Evolutionary conservation across 2,329 filamentous ascomycete species (phyloP).

Genomic region (Microdochium nivale): DNA sequence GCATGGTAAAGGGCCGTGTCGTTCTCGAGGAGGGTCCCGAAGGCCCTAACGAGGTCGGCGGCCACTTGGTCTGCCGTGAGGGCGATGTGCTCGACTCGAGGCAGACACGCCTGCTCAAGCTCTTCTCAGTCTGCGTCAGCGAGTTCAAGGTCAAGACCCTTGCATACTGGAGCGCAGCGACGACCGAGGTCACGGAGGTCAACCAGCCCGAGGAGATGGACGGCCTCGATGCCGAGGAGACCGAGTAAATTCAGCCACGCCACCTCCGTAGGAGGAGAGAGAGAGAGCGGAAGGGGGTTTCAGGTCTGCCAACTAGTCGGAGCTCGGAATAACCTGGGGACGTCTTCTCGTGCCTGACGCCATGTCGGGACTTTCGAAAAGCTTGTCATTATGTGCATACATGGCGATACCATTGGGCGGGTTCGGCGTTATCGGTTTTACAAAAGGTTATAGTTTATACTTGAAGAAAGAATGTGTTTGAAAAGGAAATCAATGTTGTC

Average conservation of each 20-base stretch:
- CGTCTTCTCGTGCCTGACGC: not conserved
- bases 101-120: conserved; percentile 88
- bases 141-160: conserved; percentile 80
- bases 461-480: not conserved
- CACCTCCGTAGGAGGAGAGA: not conserved
- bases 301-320: not conserved
- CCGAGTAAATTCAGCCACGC: conserved; percentile 5
- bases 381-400: conserved; percentile 1
- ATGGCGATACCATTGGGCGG: not conserved
- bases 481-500: not conserved
- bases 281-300: not conserved
- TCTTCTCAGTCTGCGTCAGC: conserved; percentile 83
- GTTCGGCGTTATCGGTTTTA: conserved; percentile 1
- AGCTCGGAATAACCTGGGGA: not conserved
- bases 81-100: conserved; percentile 81
- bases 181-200: conserved; percentile 50
- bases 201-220: conserved; percentile 16
- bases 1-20: conserved; percentile 81
- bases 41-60: conserved; percentile 32
- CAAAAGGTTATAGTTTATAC: not conserved
- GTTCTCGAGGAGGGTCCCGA: conserved; percentile 48
- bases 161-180: conserved; percentile 61
- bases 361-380: not conserved
- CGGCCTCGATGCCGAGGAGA: conserved; percentile 13
- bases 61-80: conserved; percentile 75